Evolutionary conservation across 345 rosid species (phyloP), one percentile per base, ranked within the genome.

Genomic region (Eucalyptus fibrosa): DNA sequence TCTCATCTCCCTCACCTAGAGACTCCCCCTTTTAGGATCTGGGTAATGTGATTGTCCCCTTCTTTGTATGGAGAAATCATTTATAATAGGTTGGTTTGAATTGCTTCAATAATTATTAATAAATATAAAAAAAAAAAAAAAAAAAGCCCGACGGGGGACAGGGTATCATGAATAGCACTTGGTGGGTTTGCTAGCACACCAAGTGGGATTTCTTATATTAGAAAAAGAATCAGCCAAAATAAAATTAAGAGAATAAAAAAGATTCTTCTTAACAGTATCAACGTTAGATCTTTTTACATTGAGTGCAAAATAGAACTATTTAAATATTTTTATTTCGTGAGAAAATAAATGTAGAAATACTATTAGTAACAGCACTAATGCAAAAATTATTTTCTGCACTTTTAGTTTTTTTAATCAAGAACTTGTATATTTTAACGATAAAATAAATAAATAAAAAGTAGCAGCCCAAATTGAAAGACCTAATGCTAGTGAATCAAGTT

Each of bases 71-170:
- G 67, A 60, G 67, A 60, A 60, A 26, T 26, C 32, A 28, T 12
- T 60, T 11, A 60, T 60, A 60, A 26, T 60, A 24, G n/a, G n/a
- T 1, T 59, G n/a, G 65, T 26, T 60, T 60, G 32, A 60, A 60
- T 60, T 28, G n/a, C 67, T 60, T 60, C 67, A 45, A 45, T 45
- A 28, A 60, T 3, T 26, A 60, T 11, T 24, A n/a, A n/a, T n/a
- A n/a, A n/a, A n/a, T n/a, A n/a, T n/a, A n/a, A n/a, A n/a, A n/a
- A 24, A 24, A 4, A 1, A 53, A 18, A 50, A 3, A 7, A 18
- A 51, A 18, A 18, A 18, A 51, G 21, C 4, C 23, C 23, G 9
- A 3, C 55, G 0, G 18, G 51, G 18, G 51, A 0, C 51, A 0
- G 51, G 51, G 51, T 0, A 53, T 53, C 56, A 19, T 53, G 56